These are phyloP conservation scores for Penicillium rolfsii DNA, from an alignment of 2,329 filamentous ascomycete species.

Conservation along the genomic window DNA sequence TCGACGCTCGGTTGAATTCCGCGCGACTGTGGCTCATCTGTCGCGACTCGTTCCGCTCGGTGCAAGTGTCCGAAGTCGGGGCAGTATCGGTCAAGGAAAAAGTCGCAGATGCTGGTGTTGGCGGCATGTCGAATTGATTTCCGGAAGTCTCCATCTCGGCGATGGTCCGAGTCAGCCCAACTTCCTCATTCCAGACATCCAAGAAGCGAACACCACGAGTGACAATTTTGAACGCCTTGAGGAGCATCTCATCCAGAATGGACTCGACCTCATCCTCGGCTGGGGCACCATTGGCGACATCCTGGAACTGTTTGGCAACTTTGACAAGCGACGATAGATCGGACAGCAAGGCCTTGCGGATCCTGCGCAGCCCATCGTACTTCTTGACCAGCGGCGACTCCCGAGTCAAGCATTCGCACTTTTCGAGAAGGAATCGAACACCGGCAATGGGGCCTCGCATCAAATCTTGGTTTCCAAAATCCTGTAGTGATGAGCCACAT, in stretches of 20 bases:
- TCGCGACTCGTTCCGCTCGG: slow-evolving; percentile 39
- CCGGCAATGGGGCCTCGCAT: slow-evolving; percentile 93
- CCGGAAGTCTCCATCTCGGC: slow-evolving; percentile 40
- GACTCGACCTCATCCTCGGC: slow-evolving; percentile 47
- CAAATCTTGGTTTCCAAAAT: slow-evolving; percentile 89
- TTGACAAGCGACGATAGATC: slow-evolving; percentile 90
- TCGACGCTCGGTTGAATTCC: slow-evolving; percentile 26
- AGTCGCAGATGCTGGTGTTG: slow-evolving; percentile 45
- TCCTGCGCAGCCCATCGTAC: slow-evolving; percentile 74
- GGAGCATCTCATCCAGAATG: slow-evolving; percentile 86
- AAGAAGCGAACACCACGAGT: slow-evolving; percentile 86
- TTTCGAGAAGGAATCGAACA: slow-evolving; percentile 85
- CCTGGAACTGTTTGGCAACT: slow-evolving; percentile 81
- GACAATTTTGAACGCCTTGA: slow-evolving; percentile 94
- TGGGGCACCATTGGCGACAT: slow-evolving; percentile 61
- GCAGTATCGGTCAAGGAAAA: slow-evolving; percentile 34
- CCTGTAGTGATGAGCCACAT: slow-evolving; percentile 71
- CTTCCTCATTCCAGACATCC: slow-evolving; percentile 73
- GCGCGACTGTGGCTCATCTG: slow-evolving; percentile 39
- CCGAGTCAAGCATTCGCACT: slow-evolving; percentile 81
- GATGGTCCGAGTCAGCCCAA: slow-evolving; percentile 49
- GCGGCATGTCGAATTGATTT: slow-evolving; percentile 37
- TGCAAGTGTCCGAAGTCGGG: slow-evolving; percentile 29
- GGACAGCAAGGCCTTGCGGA: slow-evolving; percentile 83
- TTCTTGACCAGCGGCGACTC: slow-evolving; percentile 75